A percentile compares a stretch with the other conserved stretches of the same genome.
Evolutionary conservation across 2,329 filamentous ascomycete genomes (phyloP).

Genomic region (Colletotrichum truncatum): DNA sequence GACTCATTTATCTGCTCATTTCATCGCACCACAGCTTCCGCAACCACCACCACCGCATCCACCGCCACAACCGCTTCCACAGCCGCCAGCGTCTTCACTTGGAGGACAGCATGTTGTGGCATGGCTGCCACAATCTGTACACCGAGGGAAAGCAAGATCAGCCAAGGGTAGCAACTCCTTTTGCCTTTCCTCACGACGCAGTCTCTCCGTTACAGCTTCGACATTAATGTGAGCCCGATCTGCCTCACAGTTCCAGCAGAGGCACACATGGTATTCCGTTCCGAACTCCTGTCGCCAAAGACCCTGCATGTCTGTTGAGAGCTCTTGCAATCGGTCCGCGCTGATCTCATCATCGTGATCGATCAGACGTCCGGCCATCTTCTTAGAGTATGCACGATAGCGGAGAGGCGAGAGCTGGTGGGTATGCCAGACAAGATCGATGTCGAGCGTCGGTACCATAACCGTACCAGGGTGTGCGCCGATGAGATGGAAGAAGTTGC

Average conservation of each 20-base stretch:
- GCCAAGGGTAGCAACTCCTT: not conserved
- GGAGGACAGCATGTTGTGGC: conserved; percentile 9
- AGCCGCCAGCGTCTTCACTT: conserved; percentile 7
- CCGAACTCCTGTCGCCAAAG: conserved; percentile 43
- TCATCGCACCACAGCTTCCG: conserved; percentile 17
- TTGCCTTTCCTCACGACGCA: conserved; percentile 1
- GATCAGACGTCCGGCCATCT: conserved; percentile 37
- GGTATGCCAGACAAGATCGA: conserved; percentile 55
- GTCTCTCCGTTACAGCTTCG: conserved; percentile 5
- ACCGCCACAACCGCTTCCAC: conserved; percentile 23
- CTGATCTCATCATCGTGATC: conserved; percentile 51
- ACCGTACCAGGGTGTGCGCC: conserved; percentile 37
- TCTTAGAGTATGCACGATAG: conserved; percentile 36
- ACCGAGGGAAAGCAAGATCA: conserved; percentile 15
- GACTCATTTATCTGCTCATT: not conserved
- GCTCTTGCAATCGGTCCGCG: conserved; percentile 35
- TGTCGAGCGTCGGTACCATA: conserved; percentile 50
- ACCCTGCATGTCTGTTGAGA: conserved; percentile 38
- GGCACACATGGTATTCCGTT: conserved; percentile 44
- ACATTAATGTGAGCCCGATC: conserved; percentile 27
- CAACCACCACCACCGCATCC: conserved; percentile 23
- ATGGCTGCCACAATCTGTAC: conserved; percentile 17
- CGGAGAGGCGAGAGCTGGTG: conserved; percentile 45
- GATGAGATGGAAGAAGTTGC: conserved; percentile 46
- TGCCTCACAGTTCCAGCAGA: conserved; percentile 48